Conservation (phyloP, 1,139 yeast genomes). For the Blastobotrys niveus region DNA sequence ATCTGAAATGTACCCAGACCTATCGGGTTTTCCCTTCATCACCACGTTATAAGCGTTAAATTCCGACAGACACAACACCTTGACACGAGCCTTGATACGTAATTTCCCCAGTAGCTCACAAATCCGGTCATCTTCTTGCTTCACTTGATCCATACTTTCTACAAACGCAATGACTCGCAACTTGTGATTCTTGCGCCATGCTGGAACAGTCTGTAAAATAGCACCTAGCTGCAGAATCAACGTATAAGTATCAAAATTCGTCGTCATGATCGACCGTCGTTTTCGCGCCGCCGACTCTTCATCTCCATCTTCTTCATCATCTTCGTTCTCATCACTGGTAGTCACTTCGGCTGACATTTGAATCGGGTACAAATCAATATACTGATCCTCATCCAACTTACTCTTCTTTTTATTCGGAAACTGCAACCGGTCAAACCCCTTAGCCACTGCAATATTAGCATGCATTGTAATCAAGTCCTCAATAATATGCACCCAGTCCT, state of each 20-base stretch:
- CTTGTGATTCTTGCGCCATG: constrained; percentile 72
- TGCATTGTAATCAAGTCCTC: constrained; percentile 89
- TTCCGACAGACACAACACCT: constrained; percentile 57
- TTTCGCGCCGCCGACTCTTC: background rate
- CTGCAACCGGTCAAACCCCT: constrained; percentile 62
- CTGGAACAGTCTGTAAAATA: constrained; percentile 83
- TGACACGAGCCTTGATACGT: constrained; percentile 72
- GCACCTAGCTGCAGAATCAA: constrained; percentile 89
- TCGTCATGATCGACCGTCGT: constrained; percentile 42
- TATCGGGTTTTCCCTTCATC: constrained; percentile 52
- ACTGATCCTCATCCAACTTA: constrained; percentile 40
- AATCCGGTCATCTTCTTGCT: constrained; percentile 64
- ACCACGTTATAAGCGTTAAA: constrained; percentile 46
- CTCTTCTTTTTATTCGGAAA: constrained; percentile 27
- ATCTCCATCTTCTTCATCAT: no score
- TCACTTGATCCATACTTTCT: constrained; percentile 29
- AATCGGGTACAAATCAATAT: constrained; percentile 86
- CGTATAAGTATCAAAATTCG: constrained; percentile 92
- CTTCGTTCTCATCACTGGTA: constrained; percentile 60
- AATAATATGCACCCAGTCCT: constrained; percentile 86
- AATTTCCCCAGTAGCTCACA: constrained; percentile 59
- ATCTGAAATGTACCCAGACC: constrained; percentile 31
- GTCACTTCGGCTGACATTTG: constrained; percentile 83
- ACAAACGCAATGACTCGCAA: constrained; percentile 85
- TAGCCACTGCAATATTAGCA: constrained; percentile 89